These are phyloP conservation scores for Rachicladosporium sp. DNA, from an alignment of 2,329 filamentous ascomycete genomes.

Conservation along the genomic window DNA sequence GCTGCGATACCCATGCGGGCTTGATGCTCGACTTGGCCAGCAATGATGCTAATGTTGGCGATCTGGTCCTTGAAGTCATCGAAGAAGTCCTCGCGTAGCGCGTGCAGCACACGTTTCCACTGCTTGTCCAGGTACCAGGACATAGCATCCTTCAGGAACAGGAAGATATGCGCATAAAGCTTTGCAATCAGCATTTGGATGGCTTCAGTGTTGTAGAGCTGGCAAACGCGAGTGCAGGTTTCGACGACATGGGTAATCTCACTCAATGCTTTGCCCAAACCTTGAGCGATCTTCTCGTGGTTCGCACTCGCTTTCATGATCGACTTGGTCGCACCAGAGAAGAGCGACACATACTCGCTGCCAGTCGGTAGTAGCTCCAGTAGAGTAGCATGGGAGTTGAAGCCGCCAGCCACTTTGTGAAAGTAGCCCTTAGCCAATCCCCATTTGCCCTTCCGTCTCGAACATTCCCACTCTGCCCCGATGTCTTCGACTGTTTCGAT, in stretches of 20 bases:
- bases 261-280: slow-evolving; percentile 10
- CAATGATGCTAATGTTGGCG: slow-evolving; percentile 10
- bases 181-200: slow-evolving; percentile 10
- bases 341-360: slow-evolving; percentile 16
- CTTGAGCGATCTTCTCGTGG: slow-evolving; percentile 13
- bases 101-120: slow-evolving; percentile 7
- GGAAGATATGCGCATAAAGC: slow-evolving; percentile 16
- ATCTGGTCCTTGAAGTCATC: slow-evolving; percentile 12
- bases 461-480: background rate
- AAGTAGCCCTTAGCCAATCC: background rate
- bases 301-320: slow-evolving; percentile 15
- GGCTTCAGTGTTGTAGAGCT: slow-evolving; percentile 10
- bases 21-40: slow-evolving; percentile 5
- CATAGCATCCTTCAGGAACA: slow-evolving; percentile 14
- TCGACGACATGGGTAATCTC: slow-evolving; percentile 13
- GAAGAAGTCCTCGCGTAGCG: slow-evolving; percentile 13
- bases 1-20: background rate
- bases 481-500: background rate
- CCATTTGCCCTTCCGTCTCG: background rate
- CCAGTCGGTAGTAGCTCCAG: slow-evolving; percentile 12
- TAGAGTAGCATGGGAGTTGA: slow-evolving; percentile 9
- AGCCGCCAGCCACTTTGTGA: background rate
- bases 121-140: slow-evolving; percentile 14
- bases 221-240: slow-evolving; percentile 9
- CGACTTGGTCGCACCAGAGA: slow-evolving; percentile 10